A percentile compares a stretch with the other conserved stretches of the same genome.
Conservation (phyloP, 1,284 basidiomycete genomes). For the Sphaerobolus stellatus region DNA sequence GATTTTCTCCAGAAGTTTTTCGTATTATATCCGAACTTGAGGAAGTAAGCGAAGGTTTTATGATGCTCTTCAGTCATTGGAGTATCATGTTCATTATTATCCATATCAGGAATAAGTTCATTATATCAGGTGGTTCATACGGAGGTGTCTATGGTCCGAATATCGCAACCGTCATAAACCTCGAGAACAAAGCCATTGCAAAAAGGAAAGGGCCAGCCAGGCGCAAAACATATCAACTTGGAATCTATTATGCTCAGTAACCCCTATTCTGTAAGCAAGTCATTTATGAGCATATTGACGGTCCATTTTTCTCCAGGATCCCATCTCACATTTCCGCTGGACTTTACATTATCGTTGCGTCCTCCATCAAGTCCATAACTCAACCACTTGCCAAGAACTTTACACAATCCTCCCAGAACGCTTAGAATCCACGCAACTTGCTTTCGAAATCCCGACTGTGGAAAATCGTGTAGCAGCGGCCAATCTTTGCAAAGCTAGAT, state of each 20-base stretch:
- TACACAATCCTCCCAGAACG: constrained; percentile 25
- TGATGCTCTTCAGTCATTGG: not conserved
- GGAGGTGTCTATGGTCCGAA: constrained; percentile 35
- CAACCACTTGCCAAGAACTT: constrained; percentile 26
- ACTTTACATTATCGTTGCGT: constrained; percentile 28
- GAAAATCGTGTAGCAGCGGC: constrained; percentile 20
- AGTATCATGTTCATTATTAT: not conserved
- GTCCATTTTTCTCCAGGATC: constrained; percentile 22
- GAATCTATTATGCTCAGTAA: constrained; percentile 35
- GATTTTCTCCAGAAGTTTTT: constrained; percentile 38
- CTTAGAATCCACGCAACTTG: constrained; percentile 27
- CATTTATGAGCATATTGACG: not conserved
- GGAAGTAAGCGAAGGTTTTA: constrained; percentile 18
- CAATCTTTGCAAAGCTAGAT: constrained; percentile 10
- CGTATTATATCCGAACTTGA: constrained; percentile 27
- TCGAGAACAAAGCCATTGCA: constrained; percentile 26
- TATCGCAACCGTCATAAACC: constrained; percentile 35
- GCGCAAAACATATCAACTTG: too few relatives aligned
- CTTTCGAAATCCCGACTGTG: constrained; percentile 20
- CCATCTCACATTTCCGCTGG: constrained; percentile 29
- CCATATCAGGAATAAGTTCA: constrained; percentile 28
- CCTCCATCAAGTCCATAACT: constrained; percentile 27
- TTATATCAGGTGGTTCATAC: constrained; percentile 34
- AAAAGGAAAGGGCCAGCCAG: constrained; percentile 20
- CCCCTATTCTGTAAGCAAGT: constrained; percentile 31